These are phyloP conservation scores for Gypsophila paniculata DNA, from an alignment of 179 eudicot species.

Conservation along the genomic window DNA sequence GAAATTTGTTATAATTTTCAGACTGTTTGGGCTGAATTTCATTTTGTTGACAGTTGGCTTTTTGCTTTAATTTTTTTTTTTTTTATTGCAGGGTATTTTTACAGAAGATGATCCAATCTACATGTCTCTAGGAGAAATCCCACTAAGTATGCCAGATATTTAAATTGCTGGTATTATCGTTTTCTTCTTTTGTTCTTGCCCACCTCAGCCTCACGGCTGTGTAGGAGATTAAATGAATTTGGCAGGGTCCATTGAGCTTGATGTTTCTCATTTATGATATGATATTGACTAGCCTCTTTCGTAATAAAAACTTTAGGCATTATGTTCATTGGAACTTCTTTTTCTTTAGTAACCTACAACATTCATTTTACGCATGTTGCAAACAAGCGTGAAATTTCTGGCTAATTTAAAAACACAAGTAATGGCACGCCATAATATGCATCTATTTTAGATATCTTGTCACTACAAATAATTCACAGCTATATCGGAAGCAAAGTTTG, in stretches of 20 bases:
- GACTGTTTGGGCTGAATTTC: neutral
- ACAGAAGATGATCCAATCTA: constrained; percentile 3
- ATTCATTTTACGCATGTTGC: neutral
- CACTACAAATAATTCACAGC: neutral
- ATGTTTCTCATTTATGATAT: neutral
- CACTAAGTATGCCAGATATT: constrained; percentile 77
- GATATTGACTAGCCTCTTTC: neutral
- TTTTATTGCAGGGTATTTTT: constrained; percentile 56
- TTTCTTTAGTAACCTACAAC: neutral
- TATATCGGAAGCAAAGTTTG: neutral
- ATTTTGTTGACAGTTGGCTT: constrained; percentile 13
- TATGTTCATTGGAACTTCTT: neutral
- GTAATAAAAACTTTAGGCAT: neutral
- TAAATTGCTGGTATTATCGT: constrained; percentile 39
- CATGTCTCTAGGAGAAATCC: constrained; percentile 47
- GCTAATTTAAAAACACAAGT: neutral
- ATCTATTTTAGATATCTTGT: neutral
- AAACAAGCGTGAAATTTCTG: neutral
- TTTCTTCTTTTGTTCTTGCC: constrained; percentile 32
- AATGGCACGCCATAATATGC: neutral
- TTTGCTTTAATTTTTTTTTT: neutral
- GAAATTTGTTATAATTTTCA: neutral
- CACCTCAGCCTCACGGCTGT: constrained; percentile 23
- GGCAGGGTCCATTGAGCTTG: constrained; percentile 10
- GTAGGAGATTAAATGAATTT: constrained; percentile 10